phyloP scores from a whole-genome alignment of 1,284 basidiomycete genomes.

The Fomitopsis betulina region DNA sequence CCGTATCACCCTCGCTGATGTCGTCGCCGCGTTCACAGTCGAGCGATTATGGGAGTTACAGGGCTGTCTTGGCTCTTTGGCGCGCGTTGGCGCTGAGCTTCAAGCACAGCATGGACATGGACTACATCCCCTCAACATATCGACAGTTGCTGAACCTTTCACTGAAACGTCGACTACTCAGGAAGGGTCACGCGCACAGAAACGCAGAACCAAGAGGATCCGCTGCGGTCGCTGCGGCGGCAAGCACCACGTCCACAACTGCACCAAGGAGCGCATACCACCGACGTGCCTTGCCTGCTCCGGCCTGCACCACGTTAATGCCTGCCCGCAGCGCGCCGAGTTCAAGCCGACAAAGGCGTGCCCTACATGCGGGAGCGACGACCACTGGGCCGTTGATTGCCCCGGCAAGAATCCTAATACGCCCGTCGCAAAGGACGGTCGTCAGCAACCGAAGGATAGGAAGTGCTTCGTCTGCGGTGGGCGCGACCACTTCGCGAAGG shows the following conservation, averaged over 20 bases:
- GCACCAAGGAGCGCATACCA: neutral
- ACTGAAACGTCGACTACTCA: neutral
- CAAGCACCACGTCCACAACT: neutral
- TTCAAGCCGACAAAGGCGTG: neutral
- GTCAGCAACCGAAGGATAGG: neutral
- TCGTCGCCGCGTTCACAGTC: constrained; percentile 18
- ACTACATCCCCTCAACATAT: too few relatives aligned
- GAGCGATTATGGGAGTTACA: constrained; percentile 9
- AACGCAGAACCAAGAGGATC: neutral
- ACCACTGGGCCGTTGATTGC: constrained; percentile 1
- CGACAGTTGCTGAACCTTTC: too few relatives aligned
- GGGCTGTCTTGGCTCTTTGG: neutral
- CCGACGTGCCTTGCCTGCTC: neutral
- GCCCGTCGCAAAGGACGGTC: neutral
- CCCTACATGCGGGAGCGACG: neutral
- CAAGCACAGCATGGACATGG: too few relatives aligned
- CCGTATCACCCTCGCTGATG: constrained; percentile 24
- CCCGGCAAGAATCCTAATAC: neutral
- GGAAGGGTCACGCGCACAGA: neutral
- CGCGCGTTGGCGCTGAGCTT: too few relatives aligned
- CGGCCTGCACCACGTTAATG: neutral
- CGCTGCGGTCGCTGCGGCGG: neutral
- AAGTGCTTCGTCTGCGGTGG: neutral
- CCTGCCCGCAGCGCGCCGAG: neutral
- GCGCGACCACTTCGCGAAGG: neutral